Evolutionary conservation across 257 asterid genomes (phyloP).

Genomic region (Fraxinus cuspidata): DNA sequence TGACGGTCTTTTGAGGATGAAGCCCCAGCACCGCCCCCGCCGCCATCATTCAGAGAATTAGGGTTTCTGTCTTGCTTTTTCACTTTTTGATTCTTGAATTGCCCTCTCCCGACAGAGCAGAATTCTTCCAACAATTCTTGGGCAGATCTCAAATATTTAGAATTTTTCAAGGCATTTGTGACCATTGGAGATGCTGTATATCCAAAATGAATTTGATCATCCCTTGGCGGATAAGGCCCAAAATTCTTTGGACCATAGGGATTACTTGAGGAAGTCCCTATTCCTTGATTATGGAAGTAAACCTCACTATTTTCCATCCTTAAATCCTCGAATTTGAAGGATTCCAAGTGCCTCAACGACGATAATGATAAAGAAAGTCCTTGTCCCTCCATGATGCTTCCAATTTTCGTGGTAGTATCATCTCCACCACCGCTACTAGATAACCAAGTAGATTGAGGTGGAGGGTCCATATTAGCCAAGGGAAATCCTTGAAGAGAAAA

Average conservation of each 20-base stretch:
- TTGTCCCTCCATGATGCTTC: constrained; percentile 46
- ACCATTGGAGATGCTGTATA: constrained; percentile 43
- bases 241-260: constrained; percentile 23
- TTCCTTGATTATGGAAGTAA: constrained; percentile 39
- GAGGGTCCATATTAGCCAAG: constrained; percentile 27
- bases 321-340: constrained; percentile 46
- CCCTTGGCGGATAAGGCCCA: constrained; percentile 20
- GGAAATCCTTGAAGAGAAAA: constrained; percentile 47
- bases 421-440: constrained; percentile 28
- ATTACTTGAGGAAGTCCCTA: constrained; percentile 16
- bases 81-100: constrained; percentile 33
- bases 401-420: constrained; percentile 26
- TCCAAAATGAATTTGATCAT: constrained; percentile 47
- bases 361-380: constrained; percentile 79
- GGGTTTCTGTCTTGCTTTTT: constrained; percentile 57
- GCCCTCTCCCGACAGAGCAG: constrained; percentile 72
- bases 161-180: constrained; percentile 38
- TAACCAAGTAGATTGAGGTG: constrained; percentile 47
- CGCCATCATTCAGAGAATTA: constrained; percentile 43
- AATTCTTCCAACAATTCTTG: constrained; percentile 69
- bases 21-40: constrained; percentile 9
- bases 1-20: constrained; percentile 41
- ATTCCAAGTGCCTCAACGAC: constrained; percentile 44
- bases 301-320: constrained; percentile 38
- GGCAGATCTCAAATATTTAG: constrained; percentile 53